phyloP scores from a whole-genome alignment of 495 filamentous ascomycete genomes.

The Neurospora africana region DNA sequence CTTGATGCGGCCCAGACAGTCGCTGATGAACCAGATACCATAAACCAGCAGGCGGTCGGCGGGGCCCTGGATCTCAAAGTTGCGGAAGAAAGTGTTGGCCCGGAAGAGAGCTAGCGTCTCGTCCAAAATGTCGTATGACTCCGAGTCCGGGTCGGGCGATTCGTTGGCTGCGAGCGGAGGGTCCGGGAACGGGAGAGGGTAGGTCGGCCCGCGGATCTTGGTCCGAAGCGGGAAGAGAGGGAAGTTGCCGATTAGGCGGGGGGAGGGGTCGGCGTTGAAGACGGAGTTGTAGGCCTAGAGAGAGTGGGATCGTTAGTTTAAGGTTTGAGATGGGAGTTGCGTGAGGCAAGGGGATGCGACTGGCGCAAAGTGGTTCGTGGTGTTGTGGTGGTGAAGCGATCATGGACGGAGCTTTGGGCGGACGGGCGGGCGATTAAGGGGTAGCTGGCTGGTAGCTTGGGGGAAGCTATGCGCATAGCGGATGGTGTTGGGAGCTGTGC shows the following conservation, averaged over 20 bases:
- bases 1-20: conserved; percentile 77
- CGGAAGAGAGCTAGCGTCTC: conserved; percentile 89
- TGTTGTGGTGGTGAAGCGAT: not conserved
- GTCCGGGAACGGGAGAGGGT: conserved; percentile 52
- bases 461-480: not conserved
- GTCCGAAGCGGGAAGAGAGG: conserved; percentile 90
- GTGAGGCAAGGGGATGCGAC: not conserved
- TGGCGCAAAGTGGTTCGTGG: not conserved
- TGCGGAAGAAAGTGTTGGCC: conserved; percentile 96
- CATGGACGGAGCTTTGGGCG: not conserved
- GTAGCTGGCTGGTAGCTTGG: not conserved
- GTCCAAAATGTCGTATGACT: conserved; percentile 90
- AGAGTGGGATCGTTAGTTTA: conserved; percentile 2
- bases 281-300: conserved; percentile 85
- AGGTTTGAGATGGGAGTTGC: not conserved
- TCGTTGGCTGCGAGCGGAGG: conserved; percentile 57
- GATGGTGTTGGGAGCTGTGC: not conserved
- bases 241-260: conserved; percentile 65
- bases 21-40: conserved; percentile 86
- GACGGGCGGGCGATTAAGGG: not conserved
- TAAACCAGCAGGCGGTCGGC: conserved; percentile 94
- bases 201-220: conserved; percentile 81
- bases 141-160: conserved; percentile 70
- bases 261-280: conserved; percentile 66
- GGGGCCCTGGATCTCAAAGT: conserved; percentile 97